Evolutionary conservation across 1,284 basidiomycete genomes (phyloP), one percentile per base, ranked within the genome.

Genomic region (Pascua guehoae): DNA sequence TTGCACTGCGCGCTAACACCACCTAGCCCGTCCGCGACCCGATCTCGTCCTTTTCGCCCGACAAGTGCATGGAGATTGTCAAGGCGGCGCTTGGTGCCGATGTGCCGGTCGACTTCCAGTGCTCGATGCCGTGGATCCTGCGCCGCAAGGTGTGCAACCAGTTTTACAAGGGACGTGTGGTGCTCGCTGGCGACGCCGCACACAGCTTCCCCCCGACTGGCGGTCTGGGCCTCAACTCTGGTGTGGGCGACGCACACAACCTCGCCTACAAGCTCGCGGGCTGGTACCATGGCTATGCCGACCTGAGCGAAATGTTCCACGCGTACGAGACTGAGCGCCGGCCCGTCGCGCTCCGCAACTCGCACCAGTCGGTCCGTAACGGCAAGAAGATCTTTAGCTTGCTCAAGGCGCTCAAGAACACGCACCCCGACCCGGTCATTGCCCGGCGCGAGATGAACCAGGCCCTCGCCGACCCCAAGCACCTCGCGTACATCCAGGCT

Each of bases 161-260:
- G 55, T 67, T 62, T 41, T 60, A 54, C 51, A 42, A 47, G 4
- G 60, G 63, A 2, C 57, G 58, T n/a, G 54, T 61, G 12, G 62
- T 65, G 12, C 57, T 65, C 4, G 64, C 61, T 5, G 59, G 59
- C 36, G 59, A 67, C 55, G 32, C 57, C 8, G 65, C 64, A 3
- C 62, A 69, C 58, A 57, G 53, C 32, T 66, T 64, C 53, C 66
- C 66, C 2, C 66, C 66, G 1, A 68, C 66, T 0, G 66, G 66
- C 1, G 66, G 66, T 7, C 51, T 66, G 7, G 64, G 64, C 12
- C 54, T 68, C 32, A 68, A 68, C 54, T 60, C 59, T 12, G 66
- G 66, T 8, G 63, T 68, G 11, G 64, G 61, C 32, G 66, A 68
- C 38, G 61, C 61, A 1, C 64, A 66, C 51, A 66, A 64, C 50